Evolutionary conservation across 2,329 filamentous ascomycete genomes (phyloP).

Genomic region (Aspergillus viridinutans): DNA sequence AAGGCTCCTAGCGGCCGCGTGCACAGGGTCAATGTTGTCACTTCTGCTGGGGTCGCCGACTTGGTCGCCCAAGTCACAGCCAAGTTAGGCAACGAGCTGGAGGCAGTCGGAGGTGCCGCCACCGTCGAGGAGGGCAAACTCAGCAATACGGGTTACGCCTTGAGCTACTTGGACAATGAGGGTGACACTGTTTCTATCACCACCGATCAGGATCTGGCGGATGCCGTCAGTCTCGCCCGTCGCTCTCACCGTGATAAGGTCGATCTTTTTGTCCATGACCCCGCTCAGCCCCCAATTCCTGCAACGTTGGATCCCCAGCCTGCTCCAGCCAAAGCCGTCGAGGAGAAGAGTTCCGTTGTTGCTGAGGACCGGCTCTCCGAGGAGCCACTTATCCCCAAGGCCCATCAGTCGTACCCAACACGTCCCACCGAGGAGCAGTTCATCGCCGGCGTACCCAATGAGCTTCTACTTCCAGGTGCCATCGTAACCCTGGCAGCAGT

Average conservation of each 20-base stretch:
- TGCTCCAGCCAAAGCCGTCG: slow-evolving; percentile 44
- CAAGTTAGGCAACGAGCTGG: slow-evolving; percentile 81
- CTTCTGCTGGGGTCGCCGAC: slow-evolving; percentile 73
- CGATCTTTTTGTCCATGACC: slow-evolving; percentile 93
- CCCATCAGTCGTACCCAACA: slow-evolving; percentile 44
- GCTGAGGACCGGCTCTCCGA: slow-evolving; percentile 53
- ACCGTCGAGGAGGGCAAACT: slow-evolving; percentile 74
- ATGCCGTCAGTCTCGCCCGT: slow-evolving; percentile 81
- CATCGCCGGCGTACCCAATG: slow-evolving; percentile 88
- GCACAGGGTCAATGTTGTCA: slow-evolving; percentile 81
- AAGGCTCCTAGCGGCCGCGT: slow-evolving; percentile 94
- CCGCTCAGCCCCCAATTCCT: slow-evolving; percentile 77
- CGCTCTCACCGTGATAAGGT: slow-evolving; percentile 82
- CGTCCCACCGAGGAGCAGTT: slow-evolving; percentile 65
- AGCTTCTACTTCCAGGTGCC: slow-evolving; percentile 85
- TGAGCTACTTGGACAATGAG: slow-evolving; percentile 96
- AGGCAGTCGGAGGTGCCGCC: slow-evolving; percentile 76
- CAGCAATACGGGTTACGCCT: slow-evolving; percentile 72
- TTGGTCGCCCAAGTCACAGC: slow-evolving; percentile 72
- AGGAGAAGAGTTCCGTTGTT: slow-evolving; percentile 37
- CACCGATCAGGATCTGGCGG: slow-evolving; percentile 85
- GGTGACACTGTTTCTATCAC: slow-evolving; percentile 96
- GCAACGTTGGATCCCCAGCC: slow-evolving; percentile 59
- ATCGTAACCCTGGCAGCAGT: slow-evolving; percentile 94
- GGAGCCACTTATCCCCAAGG: slow-evolving; percentile 39